Percentiles rank a stretch among this genome's conserved stretches.
phyloP scores from a whole-genome alignment of 495 filamentous ascomycete genomes.

The Lepidopterella palustris region DNA sequence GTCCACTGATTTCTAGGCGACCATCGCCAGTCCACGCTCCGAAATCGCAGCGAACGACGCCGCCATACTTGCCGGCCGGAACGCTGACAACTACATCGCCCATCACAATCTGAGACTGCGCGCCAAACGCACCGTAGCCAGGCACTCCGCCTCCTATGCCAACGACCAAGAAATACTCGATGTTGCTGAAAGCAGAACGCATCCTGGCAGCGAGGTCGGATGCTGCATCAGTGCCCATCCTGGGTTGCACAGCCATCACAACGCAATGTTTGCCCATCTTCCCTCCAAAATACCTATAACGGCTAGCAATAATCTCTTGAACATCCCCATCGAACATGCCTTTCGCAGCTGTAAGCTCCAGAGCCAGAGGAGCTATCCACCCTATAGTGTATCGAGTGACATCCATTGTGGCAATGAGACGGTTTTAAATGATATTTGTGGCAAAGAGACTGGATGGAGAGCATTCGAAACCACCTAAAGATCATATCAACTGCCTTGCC shows the following conservation, averaged over 20 bases:
- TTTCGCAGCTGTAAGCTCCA: too few relatives aligned
- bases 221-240: slow-evolving; percentile 30
- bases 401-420: too few relatives aligned
- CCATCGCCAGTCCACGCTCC: not conserved
- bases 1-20: not conserved
- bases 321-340: too few relatives aligned
- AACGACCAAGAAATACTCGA: not conserved
- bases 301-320: too few relatives aligned
- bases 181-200: slow-evolving; percentile 11
- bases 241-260: slow-evolving; percentile 34
- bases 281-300: slow-evolving; percentile 36
- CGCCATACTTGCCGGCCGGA: slow-evolving; percentile 26
- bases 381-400: too few relatives aligned
- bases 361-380: too few relatives aligned
- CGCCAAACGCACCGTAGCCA: slow-evolving; percentile 12
- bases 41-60: slow-evolving; percentile 36
- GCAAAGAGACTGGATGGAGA: too few relatives aligned
- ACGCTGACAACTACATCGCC: slow-evolving; percentile 40
- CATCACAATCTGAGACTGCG: slow-evolving; percentile 28
- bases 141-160: slow-evolving; percentile 32
- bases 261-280: slow-evolving; percentile 33
- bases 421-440: too few relatives aligned
- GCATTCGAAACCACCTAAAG: too few relatives aligned
- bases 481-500: too few relatives aligned
- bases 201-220: slow-evolving; percentile 3